Conservation (phyloP, 352 stramenopile species). For the Phytopythium delawarense region DNA sequence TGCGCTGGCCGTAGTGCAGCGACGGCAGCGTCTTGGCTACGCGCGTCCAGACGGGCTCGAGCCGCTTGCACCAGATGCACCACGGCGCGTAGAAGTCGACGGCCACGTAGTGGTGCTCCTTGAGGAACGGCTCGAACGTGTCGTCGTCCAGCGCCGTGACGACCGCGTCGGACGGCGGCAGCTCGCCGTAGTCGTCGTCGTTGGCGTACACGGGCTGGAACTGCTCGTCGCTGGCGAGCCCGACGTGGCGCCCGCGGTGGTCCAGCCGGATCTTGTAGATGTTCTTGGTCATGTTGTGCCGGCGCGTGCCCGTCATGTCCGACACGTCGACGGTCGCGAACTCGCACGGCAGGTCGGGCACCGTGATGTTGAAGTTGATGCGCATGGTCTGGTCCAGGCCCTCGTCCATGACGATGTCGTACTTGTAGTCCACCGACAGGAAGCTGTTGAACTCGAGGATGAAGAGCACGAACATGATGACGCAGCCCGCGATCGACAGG, state of each 20-base stretch:
- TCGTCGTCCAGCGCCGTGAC: constrained; percentile 76
- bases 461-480: constrained; percentile 90
- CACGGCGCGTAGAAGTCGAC: constrained; percentile 96
- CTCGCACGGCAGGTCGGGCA: constrained; percentile 96
- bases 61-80: constrained; percentile 96
- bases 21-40: constrained; percentile 89
- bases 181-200: constrained; percentile 59
- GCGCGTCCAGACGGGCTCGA: constrained; percentile 95
- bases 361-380: constrained; percentile 99
- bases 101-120: constrained; percentile 94
- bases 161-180: constrained; percentile 70
- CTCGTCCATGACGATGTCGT: constrained; percentile 89
- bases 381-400: constrained; percentile 81
- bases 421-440: constrained; percentile 82
- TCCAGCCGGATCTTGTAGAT: constrained; percentile 95
- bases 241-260: constrained; percentile 80
- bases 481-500: constrained; percentile 74
- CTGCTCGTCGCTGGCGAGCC: constrained; percentile 86
- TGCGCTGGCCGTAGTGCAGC: constrained; percentile 78
- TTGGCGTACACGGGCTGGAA: constrained; percentile 70
- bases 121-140: constrained; percentile 91
- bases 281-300: constrained; percentile 98
- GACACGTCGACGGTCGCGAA: constrained; percentile 96
- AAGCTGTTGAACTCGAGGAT: constrained; percentile 89
- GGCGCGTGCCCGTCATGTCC: constrained; percentile 96